These are phyloP conservation scores for Gossypium arboreum DNA, from an alignment of 345 rosid genomes.

Conservation along the genomic window DNA sequence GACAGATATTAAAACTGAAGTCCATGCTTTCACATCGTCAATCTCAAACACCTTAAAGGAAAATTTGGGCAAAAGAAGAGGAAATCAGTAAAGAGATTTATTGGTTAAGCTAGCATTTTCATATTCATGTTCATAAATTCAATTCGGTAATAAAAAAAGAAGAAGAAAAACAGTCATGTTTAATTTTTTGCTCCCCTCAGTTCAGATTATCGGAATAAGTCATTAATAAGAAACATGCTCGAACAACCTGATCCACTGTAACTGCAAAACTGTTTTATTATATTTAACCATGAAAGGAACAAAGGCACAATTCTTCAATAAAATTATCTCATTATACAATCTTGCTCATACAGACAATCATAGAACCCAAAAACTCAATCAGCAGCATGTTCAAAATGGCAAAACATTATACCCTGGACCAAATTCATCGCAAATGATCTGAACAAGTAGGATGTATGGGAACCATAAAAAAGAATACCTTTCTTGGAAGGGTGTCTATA, in stretches of 20 bases:
- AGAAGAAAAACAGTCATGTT: background rate
- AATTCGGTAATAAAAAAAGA: background rate
- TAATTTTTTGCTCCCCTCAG: background rate
- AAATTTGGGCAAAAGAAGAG: constrained; percentile 9
- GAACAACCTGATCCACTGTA: background rate
- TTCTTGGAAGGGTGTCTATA: constrained; percentile 72
- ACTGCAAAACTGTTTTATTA: background rate
- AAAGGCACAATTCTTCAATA: background rate
- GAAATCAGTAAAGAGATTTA: constrained; percentile 1
- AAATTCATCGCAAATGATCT: background rate
- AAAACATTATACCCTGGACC: background rate
- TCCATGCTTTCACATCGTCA: constrained; percentile 81
- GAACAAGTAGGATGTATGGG: background rate
- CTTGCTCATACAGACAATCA: background rate
- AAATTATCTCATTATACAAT: background rate
- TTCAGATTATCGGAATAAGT: background rate
- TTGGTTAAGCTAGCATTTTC: background rate
- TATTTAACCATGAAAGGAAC: background rate
- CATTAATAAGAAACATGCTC: constrained; percentile 17
- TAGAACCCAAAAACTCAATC: constrained; percentile 6
- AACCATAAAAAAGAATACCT: constrained; percentile 36
- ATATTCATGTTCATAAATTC: background rate
- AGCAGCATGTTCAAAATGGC: background rate
- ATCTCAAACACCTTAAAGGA: constrained; percentile 75
- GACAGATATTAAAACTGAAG: constrained; percentile 68